Base-by-base conservation (phyloP, 345 rosid species). In the Eucalyptus decipiens region DNA sequence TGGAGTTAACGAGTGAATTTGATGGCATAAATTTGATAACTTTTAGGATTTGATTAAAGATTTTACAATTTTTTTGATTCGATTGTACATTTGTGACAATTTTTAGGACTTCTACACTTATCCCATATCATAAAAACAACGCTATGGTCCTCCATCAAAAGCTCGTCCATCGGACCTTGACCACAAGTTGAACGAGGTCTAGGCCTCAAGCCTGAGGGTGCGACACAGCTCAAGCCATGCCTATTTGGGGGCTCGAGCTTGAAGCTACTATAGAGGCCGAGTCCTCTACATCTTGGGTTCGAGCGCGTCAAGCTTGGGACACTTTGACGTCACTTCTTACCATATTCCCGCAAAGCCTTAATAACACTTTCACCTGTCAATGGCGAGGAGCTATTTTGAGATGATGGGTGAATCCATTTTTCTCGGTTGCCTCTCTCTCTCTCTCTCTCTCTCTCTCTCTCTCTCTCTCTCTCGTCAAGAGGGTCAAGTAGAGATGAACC, bases 121-220 rank as follows among this genome's bases (percentile, higher is more conserved):
- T 56, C 28, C 4, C 30, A 56, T 8, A 56, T 9, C 26, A 96
- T 91, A 37, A 96, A 94, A 87, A 96, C 76, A 30, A 94, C 47
- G 56, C 90, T 90, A 86, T 91, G 92, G 76, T 96, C 96, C 96
- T 94, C 94, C 94, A 92, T 60, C 28, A 6, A 40, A 72, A 72
- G 81, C 43, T 34, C 2, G 4, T 18, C 81, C 26, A 34, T 72
- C 4, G 14, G 19, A 72, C 26, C 81, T 0, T 11, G 2, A 19
- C 81, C 43, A 6, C 28, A 42, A 37, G 81, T 19, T 1, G 3
- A 72, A 19, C 0, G 23, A 72, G 81, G 28, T 21, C 15, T 3
- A 2, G 45, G 45, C 81, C 45, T 19, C 5, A 15, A 19, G 81
- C 14, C 5, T 1, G 1, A 9, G 81, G 81, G 11, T 0, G 4